A percentile compares a stretch with the other conserved stretches of the same genome.
These are phyloP conservation scores for Talaromyces nanjingensis DNA, from an alignment of 495 filamentous ascomycete genomes.

Conservation along the genomic window DNA sequence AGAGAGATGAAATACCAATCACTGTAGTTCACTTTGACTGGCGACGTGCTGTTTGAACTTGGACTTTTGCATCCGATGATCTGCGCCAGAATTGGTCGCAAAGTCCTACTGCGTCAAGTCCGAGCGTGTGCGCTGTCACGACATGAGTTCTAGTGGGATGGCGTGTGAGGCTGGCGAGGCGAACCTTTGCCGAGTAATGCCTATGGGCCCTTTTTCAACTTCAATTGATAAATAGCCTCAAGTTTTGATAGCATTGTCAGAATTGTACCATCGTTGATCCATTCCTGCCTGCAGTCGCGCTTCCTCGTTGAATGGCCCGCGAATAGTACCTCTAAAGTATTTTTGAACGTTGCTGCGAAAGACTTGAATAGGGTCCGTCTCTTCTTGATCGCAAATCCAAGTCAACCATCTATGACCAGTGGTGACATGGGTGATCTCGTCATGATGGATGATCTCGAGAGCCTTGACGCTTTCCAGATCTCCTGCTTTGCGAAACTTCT, in stretches of 20 bases:
- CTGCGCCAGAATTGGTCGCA: not conserved
- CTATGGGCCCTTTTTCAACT: not conserved
- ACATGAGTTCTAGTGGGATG: not conserved
- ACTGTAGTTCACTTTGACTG: not conserved
- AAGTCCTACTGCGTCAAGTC: not conserved
- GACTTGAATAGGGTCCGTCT: constrained; percentile 42
- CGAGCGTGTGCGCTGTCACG: not conserved
- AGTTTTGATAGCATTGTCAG: constrained; percentile 3
- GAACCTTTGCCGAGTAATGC: not conserved
- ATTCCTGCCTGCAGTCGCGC: constrained; percentile 43
- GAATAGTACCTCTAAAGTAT: constrained; percentile 39
- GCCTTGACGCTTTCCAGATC: constrained; percentile 38
- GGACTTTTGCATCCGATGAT: not conserved
- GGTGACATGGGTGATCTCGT: constrained; percentile 50
- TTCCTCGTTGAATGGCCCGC: constrained; percentile 44
- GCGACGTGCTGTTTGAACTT: not conserved
- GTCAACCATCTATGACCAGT: constrained; percentile 47
- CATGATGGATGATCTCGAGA: constrained; percentile 44
- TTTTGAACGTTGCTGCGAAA: constrained; percentile 43
- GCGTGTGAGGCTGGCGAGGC: not conserved
- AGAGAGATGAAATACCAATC: not conserved
- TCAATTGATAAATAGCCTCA: not conserved
- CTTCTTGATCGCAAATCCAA: constrained; percentile 46
- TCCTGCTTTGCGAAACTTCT: constrained; percentile 41
- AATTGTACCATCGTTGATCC: constrained; percentile 41